Evolutionary conservation across 1,284 basidiomycete species (phyloP), one percentile per base, ranked within the genome.

Genomic region (Fistulinella cinereoalba): DNA sequence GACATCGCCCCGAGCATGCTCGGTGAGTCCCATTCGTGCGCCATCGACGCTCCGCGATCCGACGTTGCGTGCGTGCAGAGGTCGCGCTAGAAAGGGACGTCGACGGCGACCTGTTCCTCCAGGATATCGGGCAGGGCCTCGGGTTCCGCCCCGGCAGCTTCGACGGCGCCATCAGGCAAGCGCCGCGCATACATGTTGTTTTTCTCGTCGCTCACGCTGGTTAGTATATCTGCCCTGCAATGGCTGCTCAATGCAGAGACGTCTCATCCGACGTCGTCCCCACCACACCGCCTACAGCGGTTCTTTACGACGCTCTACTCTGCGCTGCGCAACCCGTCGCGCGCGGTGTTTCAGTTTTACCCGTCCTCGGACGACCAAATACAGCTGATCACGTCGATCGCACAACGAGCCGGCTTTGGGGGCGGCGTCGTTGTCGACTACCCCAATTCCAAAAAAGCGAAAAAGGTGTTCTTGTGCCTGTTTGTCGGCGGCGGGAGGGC

Each of bases 161-260:
- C 66, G 97, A 99, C 66, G 97, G 95, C 37, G 94, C 93, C 8
- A 99, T 99, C 62, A 96, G 92, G 93, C 90, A 41, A 39, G 74
- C 18, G n/a, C 2, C 16, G 3, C 16, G 23, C 40, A 41, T 43
- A 18, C 6, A 33, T 41, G 23, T 37, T 19, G 37, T 42, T 16
- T 6, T 8, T n/a, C 43, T 21, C 33, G 24, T 40, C 9, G 7
- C 36, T 18, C 32, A 41, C 39, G 27, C 16, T 21, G 42, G 13
- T 57, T 15, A 97, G 94, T 62, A 92, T 99, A 63, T 99, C 97
- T 18, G 97, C 98, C 21, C 77, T 99, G 3, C 97, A 99, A 72
- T 99, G 97, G 97, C 79, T 99, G 1, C 80, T 98, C 51, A 99
- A 99, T 66, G 96, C 97, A 32, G 97, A 99, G 68, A 88, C 92